Evolutionary conservation across 1,284 basidiomycete genomes (phyloP), one percentile per base, ranked within the genome.

Genomic region (Trametes pubescens): DNA sequence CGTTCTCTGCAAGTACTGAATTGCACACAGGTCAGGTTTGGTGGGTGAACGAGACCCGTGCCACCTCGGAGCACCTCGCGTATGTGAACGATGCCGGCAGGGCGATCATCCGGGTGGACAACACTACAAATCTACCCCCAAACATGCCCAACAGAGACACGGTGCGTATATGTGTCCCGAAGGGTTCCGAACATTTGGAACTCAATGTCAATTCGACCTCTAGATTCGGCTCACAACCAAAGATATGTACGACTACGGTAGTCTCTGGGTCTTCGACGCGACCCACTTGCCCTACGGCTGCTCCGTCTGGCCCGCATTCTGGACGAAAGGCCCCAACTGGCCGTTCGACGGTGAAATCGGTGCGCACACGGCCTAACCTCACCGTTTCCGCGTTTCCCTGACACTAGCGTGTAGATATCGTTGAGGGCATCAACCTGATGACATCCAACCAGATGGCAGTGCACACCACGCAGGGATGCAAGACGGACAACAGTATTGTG

Each of bases 31-130:
- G 86, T 43, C 81, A 87, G 67, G 84, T 86, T 2, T 82, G 80
- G 55, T 87, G 80, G 76, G 72, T 85, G 24, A 79, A 83, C 69
- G 73, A 77, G 65, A 73, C 75, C 5, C 74, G 75, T 44, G 86
- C 87, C 2, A 72, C 72, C 22, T 44, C 77, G 13, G 73, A 80
- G 62, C 72, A 76, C 22, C 77, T 91, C n/a, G 82, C 85, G 4
- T 89, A 83, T 70, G 74, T 88, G 51, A 85, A 89, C 71, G 71
- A 71, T 32, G 80, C 78, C 4, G 85, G 86, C 7, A 79, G 85
- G 64, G 87, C 85, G 1, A 81, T 91, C 65, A 79, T 91, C 59
- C 80, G 76, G 66, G 87, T 89, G 16, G 88, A 89, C 73, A 87
- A 88, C 69, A 76, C 78, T 0, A 81, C 81, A 1, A 79, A 75